Percentiles rank a stretch among this genome's conserved stretches.
phyloP scores from a whole-genome alignment of 169 alveolate species.

The Neospora caninum region DNA sequence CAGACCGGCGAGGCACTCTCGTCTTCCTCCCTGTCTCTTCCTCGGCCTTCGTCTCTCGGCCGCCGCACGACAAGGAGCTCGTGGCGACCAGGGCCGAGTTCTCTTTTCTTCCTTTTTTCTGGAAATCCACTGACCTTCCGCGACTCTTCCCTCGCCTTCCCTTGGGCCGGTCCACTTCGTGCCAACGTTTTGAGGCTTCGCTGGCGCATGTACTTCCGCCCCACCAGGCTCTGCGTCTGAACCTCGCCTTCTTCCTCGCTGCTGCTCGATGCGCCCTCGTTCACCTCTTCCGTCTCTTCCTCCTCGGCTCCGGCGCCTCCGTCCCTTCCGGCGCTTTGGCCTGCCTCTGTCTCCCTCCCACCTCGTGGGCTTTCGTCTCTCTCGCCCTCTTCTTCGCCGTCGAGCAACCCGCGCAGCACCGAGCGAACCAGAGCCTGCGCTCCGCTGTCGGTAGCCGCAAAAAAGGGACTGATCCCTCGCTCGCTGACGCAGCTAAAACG shows the following conservation, averaged over 20 bases:
- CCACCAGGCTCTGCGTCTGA: conserved; percentile 21
- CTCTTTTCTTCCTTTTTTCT: background rate
- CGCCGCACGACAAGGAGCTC: conserved; percentile 25
- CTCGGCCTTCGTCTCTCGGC: background rate
- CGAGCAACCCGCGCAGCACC: background rate
- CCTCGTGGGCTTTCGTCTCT: background rate
- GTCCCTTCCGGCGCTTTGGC: background rate
- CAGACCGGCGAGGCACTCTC: background rate
- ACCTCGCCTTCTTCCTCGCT: conserved; percentile 31
- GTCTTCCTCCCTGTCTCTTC: background rate
- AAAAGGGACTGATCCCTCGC: conserved; percentile 17
- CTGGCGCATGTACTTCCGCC: conserved; percentile 19
- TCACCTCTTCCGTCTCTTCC: background rate
- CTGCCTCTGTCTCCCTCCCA: background rate
- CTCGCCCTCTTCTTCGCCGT: background rate
- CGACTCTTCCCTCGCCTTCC: background rate
- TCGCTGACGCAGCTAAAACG: conserved; percentile 32
- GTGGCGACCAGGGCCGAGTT: conserved; percentile 20
- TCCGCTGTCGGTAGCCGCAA: conserved; percentile 18
- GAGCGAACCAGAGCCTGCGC: background rate
- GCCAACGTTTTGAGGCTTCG: background rate
- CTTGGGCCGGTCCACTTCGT: background rate
- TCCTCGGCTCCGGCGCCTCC: background rate
- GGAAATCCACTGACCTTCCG: background rate
- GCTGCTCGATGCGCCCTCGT: background rate